Percentiles rank a stretch among this genome's conserved stretches.
Conservation (phyloP, 345 rosid genomes). For the Luvunga scandens region DNA sequence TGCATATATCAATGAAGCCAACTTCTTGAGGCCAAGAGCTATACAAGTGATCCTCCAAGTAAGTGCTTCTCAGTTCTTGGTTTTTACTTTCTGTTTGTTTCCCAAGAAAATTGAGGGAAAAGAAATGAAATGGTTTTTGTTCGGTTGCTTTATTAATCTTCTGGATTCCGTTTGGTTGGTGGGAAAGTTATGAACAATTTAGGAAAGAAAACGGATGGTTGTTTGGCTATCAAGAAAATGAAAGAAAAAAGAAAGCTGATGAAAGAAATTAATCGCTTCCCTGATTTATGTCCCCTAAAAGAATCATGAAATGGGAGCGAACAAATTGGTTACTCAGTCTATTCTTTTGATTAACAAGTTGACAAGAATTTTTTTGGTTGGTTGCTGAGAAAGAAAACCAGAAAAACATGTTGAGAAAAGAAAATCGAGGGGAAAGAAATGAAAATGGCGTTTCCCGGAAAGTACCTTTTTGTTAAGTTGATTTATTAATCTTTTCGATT, state of each 20-base stretch:
- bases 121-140: not conserved
- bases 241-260: not conserved
- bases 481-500: not conserved
- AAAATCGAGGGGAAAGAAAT: no score
- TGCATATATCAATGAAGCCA: not conserved
- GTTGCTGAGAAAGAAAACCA: no score
- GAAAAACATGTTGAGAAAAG: no score
- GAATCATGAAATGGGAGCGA: not conserved
- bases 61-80: not conserved
- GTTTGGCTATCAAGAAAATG: constrained; percentile 2
- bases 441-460: not conserved
- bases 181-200: not conserved
- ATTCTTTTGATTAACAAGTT: not conserved
- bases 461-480: not conserved
- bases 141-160: not conserved
- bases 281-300: not conserved
- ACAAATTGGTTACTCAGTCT: not conserved
- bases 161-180: not conserved
- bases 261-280: not conserved
- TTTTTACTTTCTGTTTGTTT: not conserved
- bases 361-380: not conserved
- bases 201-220: not conserved
- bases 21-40: not conserved
- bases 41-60: not conserved
- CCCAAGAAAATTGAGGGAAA: not conserved